Evolutionary conservation across 352 stramenopile species (phyloP).

Genomic region (Salisapilia sapeloensis): DNA sequence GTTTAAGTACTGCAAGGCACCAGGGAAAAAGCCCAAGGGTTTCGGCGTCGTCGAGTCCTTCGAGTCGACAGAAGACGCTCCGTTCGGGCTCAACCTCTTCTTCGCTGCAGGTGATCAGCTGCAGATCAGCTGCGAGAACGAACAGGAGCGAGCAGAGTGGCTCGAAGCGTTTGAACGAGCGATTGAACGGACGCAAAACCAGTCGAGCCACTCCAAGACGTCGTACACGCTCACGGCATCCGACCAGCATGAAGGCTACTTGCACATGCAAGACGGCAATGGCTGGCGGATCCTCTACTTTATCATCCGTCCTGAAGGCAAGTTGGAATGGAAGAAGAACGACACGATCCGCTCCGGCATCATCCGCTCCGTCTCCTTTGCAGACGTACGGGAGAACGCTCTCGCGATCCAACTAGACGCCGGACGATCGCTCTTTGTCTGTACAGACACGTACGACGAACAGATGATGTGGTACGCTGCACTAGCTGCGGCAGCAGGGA

Average conservation of each 20-base stretch:
- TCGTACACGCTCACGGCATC: slow-evolving; percentile 45
- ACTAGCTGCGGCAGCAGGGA: slow-evolving; percentile 35
- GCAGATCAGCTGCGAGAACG: slow-evolving; percentile 21
- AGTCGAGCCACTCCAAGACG: slow-evolving; percentile 39
- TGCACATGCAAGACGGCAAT: slow-evolving; percentile 46
- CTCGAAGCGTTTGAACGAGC: slow-evolving; percentile 20
- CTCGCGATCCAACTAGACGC: slow-evolving; percentile 52
- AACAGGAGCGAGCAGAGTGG: slow-evolving; percentile 35
- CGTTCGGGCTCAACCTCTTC: slow-evolving; percentile 29
- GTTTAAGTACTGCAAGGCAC: slow-evolving; percentile 55
- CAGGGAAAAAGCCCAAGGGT: slow-evolving; percentile 38
- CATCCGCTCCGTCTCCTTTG: slow-evolving; percentile 48
- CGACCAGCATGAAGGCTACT: slow-evolving; percentile 47
- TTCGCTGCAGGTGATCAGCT: slow-evolving; percentile 25
- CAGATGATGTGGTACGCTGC: slow-evolving; percentile 70
- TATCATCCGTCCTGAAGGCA: slow-evolving; percentile 45
- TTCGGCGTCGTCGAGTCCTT: slow-evolving; percentile 38
- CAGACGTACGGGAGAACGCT: slow-evolving; percentile 46
- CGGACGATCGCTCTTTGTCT: slow-evolving; percentile 47
- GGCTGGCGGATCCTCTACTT: slow-evolving; percentile 44
- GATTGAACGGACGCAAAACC: slow-evolving; percentile 30
- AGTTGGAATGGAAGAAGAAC: slow-evolving; percentile 42
- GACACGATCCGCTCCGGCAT: slow-evolving; percentile 43
- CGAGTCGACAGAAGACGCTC: slow-evolving; percentile 19
- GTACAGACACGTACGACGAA: slow-evolving; percentile 65